Percentiles rank a stretch among this genome's conserved stretches.
phyloP scores from a whole-genome alignment of 768 basidiomycete species.

The Termitomyces sp. region DNA sequence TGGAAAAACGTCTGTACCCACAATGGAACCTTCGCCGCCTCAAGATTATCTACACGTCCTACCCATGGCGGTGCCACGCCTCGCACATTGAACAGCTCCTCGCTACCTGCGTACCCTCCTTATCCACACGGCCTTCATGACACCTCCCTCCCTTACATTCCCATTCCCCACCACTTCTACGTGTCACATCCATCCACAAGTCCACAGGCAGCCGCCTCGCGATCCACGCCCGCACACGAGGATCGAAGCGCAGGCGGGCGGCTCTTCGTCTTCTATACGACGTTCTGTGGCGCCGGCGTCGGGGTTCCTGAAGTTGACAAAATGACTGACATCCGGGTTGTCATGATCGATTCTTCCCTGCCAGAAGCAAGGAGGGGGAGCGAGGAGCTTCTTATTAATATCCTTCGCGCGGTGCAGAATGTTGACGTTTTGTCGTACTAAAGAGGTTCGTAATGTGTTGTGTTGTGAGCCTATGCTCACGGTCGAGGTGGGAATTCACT shows the following conservation, averaged over 20 bases:
- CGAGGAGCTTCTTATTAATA: neutral
- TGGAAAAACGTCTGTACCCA: constrained; percentile 28
- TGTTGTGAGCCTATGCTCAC: neutral
- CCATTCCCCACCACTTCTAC: neutral
- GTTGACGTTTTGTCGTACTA: too few species aligned
- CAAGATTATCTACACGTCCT: constrained; percentile 28
- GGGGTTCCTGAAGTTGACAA: neutral
- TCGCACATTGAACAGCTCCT: constrained; percentile 29
- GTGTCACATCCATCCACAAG: too few species aligned
- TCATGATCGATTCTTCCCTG: neutral
- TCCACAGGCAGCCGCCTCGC: neutral
- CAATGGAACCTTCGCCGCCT: constrained; percentile 30
- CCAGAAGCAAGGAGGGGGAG: neutral
- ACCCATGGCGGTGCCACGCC: constrained; percentile 26
- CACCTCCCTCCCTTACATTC: neutral
- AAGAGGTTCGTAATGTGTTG: too few species aligned
- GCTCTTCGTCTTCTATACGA: too few species aligned
- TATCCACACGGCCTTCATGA: constrained; percentile 10
- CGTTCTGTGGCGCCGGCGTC: neutral
- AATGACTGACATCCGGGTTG: neutral
- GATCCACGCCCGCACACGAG: neutral
- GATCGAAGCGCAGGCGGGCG: too few species aligned
- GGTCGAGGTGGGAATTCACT: neutral
- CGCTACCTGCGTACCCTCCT: constrained; percentile 29
- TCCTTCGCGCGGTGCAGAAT: neutral